Evolutionary conservation across 2,329 filamentous ascomycete genomes (phyloP).

Genomic region (Paraconiothyrium sp.): DNA sequence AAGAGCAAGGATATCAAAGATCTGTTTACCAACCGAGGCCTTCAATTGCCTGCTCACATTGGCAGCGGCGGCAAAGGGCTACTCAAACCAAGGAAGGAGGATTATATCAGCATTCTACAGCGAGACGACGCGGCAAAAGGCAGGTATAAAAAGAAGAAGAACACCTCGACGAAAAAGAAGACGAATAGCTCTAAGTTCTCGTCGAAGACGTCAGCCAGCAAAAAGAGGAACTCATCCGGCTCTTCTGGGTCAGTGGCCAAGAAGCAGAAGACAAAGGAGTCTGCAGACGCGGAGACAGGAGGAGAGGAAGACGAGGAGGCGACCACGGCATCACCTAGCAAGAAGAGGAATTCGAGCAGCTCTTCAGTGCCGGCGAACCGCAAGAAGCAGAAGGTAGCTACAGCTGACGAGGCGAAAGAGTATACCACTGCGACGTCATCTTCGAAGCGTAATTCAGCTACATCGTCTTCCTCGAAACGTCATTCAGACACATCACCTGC

Average conservation of each 20-base stretch:
- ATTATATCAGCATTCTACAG: not conserved
- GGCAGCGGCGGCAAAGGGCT: not conserved
- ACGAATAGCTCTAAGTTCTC: not conserved
- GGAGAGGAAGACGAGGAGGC: not conserved
- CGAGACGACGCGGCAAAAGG: not conserved
- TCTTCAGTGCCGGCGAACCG: no score
- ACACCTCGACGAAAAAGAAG: not conserved
- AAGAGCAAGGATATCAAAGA: not conserved
- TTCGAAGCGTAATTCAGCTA: not conserved
- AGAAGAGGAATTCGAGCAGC: no score
- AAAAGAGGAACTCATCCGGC: not conserved
- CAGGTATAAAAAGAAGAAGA: not conserved
- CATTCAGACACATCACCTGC: not conserved
- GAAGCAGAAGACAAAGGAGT: not conserved
- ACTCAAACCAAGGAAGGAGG: not conserved
- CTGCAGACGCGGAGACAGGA: not conserved
- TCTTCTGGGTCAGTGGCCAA: not conserved
- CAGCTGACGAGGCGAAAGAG: no score
- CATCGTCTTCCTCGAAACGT: not conserved
- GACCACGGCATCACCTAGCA: no score
- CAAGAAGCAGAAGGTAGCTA: no score
- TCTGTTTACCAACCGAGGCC: not conserved
- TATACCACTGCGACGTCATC: not conserved
- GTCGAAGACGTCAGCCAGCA: not conserved
- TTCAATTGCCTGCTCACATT: not conserved